phyloP scores from a whole-genome alignment of 1,284 basidiomycete species.

The Moesziomyces parantarcticus region DNA sequence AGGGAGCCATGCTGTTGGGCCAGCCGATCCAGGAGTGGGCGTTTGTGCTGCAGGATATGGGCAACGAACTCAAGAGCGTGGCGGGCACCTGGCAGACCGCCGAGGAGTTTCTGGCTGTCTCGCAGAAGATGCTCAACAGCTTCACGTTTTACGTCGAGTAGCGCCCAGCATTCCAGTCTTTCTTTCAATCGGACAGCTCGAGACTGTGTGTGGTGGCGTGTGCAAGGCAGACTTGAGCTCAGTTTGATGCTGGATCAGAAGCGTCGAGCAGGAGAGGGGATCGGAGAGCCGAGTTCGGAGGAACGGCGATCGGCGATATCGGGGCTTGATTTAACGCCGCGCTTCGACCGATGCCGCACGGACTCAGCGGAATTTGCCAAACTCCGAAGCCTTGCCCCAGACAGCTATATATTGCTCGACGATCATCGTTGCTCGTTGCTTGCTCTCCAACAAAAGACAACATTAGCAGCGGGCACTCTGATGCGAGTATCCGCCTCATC shows the following conservation, averaged over 20 bases:
- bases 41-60: conserved; percentile 48
- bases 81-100: conserved; percentile 36
- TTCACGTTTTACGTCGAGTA: conserved; percentile 41
- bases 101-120: conserved; percentile 34
- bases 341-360: no score
- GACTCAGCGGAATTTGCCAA: neutral
- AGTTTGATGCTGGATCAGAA: no score
- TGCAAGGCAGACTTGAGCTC: neutral
- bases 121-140: conserved; percentile 31
- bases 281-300: no score
- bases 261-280: no score
- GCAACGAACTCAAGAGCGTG: conserved; percentile 29
- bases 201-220: neutral
- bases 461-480: neutral
- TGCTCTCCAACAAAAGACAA: neutral
- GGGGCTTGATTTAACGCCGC: no score
- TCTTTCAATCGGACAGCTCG: no score
- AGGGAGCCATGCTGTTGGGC: conserved; percentile 35
- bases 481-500: neutral
- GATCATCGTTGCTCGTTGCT: no score
- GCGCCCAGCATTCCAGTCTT: no score
- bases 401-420: no score
- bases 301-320: no score
- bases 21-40: conserved; percentile 45
- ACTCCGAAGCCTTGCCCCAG: neutral